Evolutionary conservation across 73 alveolate genomes (phyloP), one percentile per base, ranked within the genome.

Genomic region (Paramecium bursaria): DNA sequence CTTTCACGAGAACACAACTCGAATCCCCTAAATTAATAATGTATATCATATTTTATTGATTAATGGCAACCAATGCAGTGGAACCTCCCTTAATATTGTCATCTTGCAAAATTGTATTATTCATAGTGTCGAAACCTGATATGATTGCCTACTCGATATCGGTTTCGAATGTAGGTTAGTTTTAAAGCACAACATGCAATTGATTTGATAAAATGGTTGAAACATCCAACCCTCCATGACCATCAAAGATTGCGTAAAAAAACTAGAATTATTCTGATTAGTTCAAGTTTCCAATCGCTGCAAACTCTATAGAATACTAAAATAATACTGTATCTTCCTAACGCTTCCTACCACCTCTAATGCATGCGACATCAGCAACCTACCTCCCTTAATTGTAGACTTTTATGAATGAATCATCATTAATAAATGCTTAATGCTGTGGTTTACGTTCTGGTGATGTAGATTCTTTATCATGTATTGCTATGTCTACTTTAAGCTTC

Each of bases 241-340:
- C 82, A 67, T 67, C 82, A 67, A 39, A 67, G 14, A 67, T 67
- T 9, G 82, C 82, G 22, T 67, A 67, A 67, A 67, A 67, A 21
- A 67, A 67, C 21, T 35, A 21, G 2, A 19, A 13, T 15, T 67
- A 26, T 35, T 57, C 13, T 11, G 27, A 30, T 15, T 67, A 5
- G 22, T 42, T 42, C 44, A 67, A 46, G 22, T 67, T 42, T 1
- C 60, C 60, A 33, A 67, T 67, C 21, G 82, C 82, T 4, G 44
- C 82, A 67, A 67, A 67, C 82, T 67, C 2, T 15, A 67, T 25
- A 33, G 19, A n/a, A 4, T 15, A 11, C 1, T 2, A 39, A 67
- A 17, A 2, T 9, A 15, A 11, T 35, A 67, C 82, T 67, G 60
- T 67, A 67, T 67, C 82, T 42, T 67, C 82, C 13, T 67, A 67